phyloP scores from a whole-genome alignment of 176 grass and related monocot genomes.

The Zizania latifolia region DNA sequence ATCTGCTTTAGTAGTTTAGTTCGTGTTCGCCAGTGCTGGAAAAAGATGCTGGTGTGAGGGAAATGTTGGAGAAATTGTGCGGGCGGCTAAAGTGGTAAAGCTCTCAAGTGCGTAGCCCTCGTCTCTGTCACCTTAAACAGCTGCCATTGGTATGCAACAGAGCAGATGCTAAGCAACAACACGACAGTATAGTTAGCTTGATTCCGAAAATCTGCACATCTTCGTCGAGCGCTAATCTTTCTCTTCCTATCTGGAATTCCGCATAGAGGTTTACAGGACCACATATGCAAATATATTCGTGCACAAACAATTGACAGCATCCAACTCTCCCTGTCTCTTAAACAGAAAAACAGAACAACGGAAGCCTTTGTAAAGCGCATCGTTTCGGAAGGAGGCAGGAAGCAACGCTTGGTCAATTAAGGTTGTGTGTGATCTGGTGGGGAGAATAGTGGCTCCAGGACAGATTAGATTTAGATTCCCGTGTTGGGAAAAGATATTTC shows the following conservation, averaged over 20 bases:
- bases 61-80: not conserved
- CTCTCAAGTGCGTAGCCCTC: not conserved
- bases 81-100: not conserved
- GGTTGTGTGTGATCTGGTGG: slow-evolving; percentile 22
- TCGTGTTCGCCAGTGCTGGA: not conserved
- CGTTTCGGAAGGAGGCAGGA: slow-evolving; percentile 13
- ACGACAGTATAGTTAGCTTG: not conserved
- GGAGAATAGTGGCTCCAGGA: slow-evolving; percentile 1
- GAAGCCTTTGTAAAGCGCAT: slow-evolving; percentile 10
- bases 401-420: not conserved
- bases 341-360: slow-evolving; percentile 17
- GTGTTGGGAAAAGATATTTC: slow-evolving; percentile 7
- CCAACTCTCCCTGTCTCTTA: not conserved
- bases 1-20: not conserved
- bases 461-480: slow-evolving; percentile 20
- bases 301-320: not conserved
- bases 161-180: not conserved
- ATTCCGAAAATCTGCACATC: not conserved
- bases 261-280: not conserved
- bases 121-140: not conserved
- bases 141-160: not conserved
- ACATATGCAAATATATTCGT: slow-evolving; percentile 21
- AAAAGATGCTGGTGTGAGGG: not conserved
- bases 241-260: slow-evolving; percentile 6
- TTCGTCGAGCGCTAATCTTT: not conserved